Evolutionary conservation across 164 flowering plant genomes (phyloP).

Genomic region (Umbilicus rupestris): DNA sequence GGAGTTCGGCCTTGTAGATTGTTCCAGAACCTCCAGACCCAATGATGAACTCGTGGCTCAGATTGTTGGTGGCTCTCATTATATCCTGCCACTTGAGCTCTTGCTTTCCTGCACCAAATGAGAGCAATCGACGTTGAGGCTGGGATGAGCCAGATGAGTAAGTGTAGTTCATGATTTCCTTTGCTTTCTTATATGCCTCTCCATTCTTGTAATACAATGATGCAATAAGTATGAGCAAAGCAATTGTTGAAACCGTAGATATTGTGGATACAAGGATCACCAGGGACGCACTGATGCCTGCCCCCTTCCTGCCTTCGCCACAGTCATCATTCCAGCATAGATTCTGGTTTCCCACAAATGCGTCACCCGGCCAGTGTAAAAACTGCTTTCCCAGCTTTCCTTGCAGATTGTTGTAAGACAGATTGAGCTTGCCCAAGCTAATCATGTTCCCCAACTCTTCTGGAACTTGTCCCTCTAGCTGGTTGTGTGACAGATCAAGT

Average conservation of each 20-base stretch:
- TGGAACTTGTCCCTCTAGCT: constrained; percentile 63
- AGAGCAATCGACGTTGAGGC: constrained; percentile 33
- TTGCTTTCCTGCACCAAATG: constrained; percentile 25
- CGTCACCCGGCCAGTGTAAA: constrained; percentile 62
- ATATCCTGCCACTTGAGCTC: constrained; percentile 80
- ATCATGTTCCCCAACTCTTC: constrained; percentile 55
- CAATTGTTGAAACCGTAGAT: constrained; percentile 34
- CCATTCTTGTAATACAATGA: constrained; percentile 28
- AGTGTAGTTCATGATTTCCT: constrained; percentile 24
- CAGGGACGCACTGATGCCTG: constrained; percentile 22
- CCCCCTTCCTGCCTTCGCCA: neutral
- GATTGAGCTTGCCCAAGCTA: constrained; percentile 66
- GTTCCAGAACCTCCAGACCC: constrained; percentile 94
- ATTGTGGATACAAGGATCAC: constrained; percentile 44
- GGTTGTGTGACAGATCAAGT: constrained; percentile 79
- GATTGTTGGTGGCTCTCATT: constrained; percentile 75
- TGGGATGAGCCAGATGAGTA: constrained; percentile 67
- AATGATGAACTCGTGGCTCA: constrained; percentile 62
- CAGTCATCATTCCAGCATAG: constrained; percentile 65
- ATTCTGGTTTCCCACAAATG: constrained; percentile 50
- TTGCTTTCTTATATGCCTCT: constrained; percentile 21
- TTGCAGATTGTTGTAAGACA: constrained; percentile 68
- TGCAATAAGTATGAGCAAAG: constrained; percentile 32
- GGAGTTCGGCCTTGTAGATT: constrained; percentile 65
- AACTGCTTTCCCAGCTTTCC: constrained; percentile 54